Evolutionary conservation across 2,329 filamentous ascomycete species (phyloP), one percentile per base, ranked within the genome.

Genomic region (Claviceps monticola): DNA sequence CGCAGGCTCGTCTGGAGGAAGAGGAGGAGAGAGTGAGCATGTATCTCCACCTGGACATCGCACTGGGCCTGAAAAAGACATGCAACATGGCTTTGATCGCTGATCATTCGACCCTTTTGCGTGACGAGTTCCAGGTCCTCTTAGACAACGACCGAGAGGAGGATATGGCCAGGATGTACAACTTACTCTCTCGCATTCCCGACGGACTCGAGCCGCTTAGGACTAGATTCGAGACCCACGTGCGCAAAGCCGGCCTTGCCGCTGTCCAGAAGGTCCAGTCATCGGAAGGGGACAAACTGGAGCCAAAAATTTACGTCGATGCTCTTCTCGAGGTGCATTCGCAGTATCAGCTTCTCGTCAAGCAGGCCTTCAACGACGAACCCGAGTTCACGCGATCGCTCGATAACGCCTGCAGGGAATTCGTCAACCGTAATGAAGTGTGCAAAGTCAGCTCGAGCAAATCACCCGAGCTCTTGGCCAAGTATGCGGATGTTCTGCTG

Each of bases 161-260:
- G 16, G 93, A 98, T 63, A 88, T 98, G 74, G 87, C 87, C 14
- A 82, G 93, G 50, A 97, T 98, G 93, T 98, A 97, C 66, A 88
- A 83, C 61, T 77, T 98, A 0, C 76, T 98, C 2, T 86, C 86
- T 0, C 80, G 90, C 49, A 96, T 98, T 57, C 84, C 87, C 7
- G 89, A 95, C 54, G 93, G 93, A 0, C 73, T 98, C 19, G 91
- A 97, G 51, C 91, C 93, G 11, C 75, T 98, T 1, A 80, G 94
- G 46, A 79, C 79, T 44, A 85, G 83, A 52, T 98, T 98, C 63
- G 93, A 98, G 71, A 83, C 82, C 1, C 93, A 98, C 62, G 93
- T 98, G 21, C 78, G 90, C 41, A 93, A 90, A 62, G 90, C 90
- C 39, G 93, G 93, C 56, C 73, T 94, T 55, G 79, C 83, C 39